Conservation (phyloP, 2,329 filamentous ascomycete genomes). For the Teratosphaeria nubilosa region DNA sequence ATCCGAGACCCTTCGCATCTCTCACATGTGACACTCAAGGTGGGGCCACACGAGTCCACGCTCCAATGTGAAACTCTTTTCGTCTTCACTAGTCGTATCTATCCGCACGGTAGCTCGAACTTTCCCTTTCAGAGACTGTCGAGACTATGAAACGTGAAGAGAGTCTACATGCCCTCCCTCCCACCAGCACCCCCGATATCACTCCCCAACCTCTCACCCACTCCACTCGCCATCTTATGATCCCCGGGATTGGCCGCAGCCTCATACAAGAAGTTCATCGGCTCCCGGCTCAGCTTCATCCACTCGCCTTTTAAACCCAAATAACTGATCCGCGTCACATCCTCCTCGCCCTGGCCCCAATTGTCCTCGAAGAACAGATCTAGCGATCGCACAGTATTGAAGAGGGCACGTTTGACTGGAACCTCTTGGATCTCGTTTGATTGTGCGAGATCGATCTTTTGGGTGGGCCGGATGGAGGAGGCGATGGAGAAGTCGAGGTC, state of each 20-base stretch:
- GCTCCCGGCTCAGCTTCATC: conserved; percentile 74
- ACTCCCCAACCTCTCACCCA: conserved; percentile 23
- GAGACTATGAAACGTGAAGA: background rate
- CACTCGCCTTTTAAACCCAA: conserved; percentile 91
- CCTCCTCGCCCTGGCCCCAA: conserved; percentile 65
- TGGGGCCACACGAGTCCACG: too few species aligned
- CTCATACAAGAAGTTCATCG: conserved; percentile 83
- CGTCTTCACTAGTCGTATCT: too few species aligned
- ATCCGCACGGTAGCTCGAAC: too few species aligned
- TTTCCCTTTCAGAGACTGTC: background rate
- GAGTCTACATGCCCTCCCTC: conserved; percentile 7
- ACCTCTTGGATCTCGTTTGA: conserved; percentile 77
- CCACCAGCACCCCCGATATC: conserved; percentile 24
- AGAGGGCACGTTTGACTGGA: conserved; percentile 75
- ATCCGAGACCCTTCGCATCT: too few species aligned
- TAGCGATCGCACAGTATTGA: conserved; percentile 73
- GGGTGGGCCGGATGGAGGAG: conserved; percentile 53
- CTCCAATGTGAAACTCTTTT: too few species aligned
- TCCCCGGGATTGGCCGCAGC: conserved; percentile 84
- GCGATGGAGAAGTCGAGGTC: conserved; percentile 77
- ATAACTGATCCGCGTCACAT: conserved; percentile 70
- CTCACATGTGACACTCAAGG: too few species aligned
- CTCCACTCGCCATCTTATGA: conserved; percentile 49
- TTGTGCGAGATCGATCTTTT: conserved; percentile 67
- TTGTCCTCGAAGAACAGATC: conserved; percentile 89